These are phyloP conservation scores for Isatis tinctoria DNA, from an alignment of 345 rosid genomes.

Conservation along the genomic window DNA sequence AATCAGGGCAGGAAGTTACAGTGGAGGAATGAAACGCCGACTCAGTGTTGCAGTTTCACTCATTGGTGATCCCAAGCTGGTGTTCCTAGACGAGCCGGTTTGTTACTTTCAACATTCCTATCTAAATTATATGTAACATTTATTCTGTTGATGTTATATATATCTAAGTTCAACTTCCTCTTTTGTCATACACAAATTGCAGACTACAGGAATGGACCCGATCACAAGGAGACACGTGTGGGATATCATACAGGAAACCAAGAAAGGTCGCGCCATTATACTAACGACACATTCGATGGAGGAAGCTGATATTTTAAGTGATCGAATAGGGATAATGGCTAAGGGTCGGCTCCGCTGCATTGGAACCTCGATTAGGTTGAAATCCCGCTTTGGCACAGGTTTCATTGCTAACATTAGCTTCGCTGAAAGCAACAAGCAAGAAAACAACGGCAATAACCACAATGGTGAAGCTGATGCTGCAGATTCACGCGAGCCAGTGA, in stretches of 20 bases:
- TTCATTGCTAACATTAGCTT: constrained; percentile 77
- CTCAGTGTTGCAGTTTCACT: constrained; percentile 90
- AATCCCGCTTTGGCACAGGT: constrained; percentile 88
- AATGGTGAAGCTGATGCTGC: constrained; percentile 31
- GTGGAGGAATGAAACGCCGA: constrained; percentile 98
- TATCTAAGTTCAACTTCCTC: neutral
- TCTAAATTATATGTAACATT: neutral
- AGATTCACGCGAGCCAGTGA: constrained; percentile 47
- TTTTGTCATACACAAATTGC: constrained; percentile 13
- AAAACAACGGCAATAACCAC: constrained; percentile 16
- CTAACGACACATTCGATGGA: constrained; percentile 95
- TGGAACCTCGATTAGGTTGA: constrained; percentile 85
- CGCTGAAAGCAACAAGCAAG: constrained; percentile 39
- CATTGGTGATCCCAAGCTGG: constrained; percentile 79
- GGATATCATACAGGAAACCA: constrained; percentile 84
- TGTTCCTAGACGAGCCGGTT: constrained; percentile 90
- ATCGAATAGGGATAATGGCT: constrained; percentile 91
- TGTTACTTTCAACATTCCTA: constrained; percentile 3
- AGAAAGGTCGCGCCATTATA: constrained; percentile 80
- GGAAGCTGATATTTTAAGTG: constrained; percentile 89
- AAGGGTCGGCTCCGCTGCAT: constrained; percentile 90
- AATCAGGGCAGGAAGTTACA: constrained; percentile 81
- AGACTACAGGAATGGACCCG: constrained; percentile 98
- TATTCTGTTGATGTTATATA: neutral
- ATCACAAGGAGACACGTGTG: constrained; percentile 90